phyloP scores from a whole-genome alignment of 1,139 yeast genomes.

The Suhomyces atakaporum region DNA sequence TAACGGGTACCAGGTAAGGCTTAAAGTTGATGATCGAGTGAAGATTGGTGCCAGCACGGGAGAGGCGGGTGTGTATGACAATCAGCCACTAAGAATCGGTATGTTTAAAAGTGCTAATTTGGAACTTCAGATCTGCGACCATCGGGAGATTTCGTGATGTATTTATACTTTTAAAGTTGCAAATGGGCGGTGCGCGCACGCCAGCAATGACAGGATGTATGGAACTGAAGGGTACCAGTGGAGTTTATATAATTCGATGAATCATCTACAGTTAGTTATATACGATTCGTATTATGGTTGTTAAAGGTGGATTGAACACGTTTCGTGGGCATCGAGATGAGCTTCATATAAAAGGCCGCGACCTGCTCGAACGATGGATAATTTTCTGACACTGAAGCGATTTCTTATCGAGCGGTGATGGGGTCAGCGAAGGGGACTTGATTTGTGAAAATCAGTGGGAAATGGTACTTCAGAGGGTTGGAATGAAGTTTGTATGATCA shows the following conservation, averaged over 20 bases:
- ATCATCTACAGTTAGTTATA: no score
- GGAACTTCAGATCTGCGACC: conserved; percentile 7
- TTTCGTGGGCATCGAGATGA: not conserved
- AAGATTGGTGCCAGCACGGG: no score
- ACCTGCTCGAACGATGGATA: not conserved
- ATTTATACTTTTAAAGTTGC: conserved; percentile 21
- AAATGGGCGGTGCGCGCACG: conserved; percentile 13
- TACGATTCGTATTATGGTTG: no score
- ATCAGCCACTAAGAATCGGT: conserved; percentile 3
- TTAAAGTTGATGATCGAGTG: no score
- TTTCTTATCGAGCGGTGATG: no score
- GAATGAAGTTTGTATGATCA: no score
- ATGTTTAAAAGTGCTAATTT: conserved; percentile 8
- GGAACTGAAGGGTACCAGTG: not conserved
- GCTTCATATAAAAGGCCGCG: not conserved
- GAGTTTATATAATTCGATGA: not conserved
- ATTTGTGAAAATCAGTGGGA: no score
- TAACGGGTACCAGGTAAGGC: no score
- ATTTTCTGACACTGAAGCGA: not conserved
- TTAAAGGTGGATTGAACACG: no score
- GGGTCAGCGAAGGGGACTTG: no score
- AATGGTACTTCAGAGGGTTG: no score
- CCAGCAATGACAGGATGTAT: not conserved
- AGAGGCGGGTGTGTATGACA: not conserved
- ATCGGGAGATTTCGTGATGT: conserved; percentile 18